Conservation (phyloP, 148 eudicot species). For the Chenopodium suecicum region DNA sequence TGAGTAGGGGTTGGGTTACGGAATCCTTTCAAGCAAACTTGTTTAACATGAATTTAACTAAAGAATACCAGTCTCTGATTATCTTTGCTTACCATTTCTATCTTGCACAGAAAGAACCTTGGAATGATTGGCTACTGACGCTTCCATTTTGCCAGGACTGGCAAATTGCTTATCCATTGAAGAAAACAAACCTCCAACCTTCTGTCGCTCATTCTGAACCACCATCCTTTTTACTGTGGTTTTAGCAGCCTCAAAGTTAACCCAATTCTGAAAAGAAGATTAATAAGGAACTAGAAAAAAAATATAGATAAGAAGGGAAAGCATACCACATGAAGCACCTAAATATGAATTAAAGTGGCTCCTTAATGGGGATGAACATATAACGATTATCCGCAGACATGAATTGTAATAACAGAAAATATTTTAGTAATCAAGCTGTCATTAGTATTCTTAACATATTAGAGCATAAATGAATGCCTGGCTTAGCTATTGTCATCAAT, state of each 20-base stretch:
- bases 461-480: background rate
- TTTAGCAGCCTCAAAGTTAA: slow-evolving; percentile 73
- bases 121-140: slow-evolving; percentile 31
- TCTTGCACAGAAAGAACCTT: slow-evolving; percentile 31
- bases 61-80: background rate
- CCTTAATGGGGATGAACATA: background rate
- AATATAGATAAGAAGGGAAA: background rate
- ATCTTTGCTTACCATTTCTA: slow-evolving; percentile 45
- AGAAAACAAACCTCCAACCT: slow-evolving; percentile 36
- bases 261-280: slow-evolving; percentile 64
- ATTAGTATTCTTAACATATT: background rate
- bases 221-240: slow-evolving; percentile 71
- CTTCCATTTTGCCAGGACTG: slow-evolving; percentile 36
- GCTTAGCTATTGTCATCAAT: background rate
- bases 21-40: background rate
- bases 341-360: background rate
- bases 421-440: background rate
- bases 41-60: background rate
- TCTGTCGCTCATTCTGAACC: slow-evolving; percentile 36
- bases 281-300: slow-evolving; percentile 19
- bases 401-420: slow-evolving; percentile 1
- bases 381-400: background rate
- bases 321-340: background rate
- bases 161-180: slow-evolving; percentile 38
- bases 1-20: too few relatives aligned